Conservation (phyloP, 2,329 filamentous ascomycete species). For the Stachybotrys chlorohalonatus region DNA sequence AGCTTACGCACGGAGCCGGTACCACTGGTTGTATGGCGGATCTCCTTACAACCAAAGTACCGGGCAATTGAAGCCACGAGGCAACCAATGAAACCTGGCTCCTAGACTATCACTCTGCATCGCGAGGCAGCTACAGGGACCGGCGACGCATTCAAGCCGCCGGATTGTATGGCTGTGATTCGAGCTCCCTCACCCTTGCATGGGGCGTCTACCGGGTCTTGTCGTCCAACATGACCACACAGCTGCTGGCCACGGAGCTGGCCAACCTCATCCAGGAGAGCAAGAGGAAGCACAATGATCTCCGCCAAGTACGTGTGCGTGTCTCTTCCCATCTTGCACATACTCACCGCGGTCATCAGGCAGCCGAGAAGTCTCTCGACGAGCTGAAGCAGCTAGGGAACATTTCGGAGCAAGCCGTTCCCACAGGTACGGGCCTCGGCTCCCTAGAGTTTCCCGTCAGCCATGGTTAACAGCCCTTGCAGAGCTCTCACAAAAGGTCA, state of each 20-base stretch:
- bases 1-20: not conserved
- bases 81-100: not conserved
- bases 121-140: not conserved
- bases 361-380: conserved; percentile 86
- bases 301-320: conserved; percentile 58
- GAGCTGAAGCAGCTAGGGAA: conserved; percentile 57
- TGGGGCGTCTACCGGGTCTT: not conserved
- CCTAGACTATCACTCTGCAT: not conserved
- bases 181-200: not conserved
- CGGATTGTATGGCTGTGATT: not conserved
- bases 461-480: not conserved
- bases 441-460: not conserved
- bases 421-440: conserved; percentile 20
- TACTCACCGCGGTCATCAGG: conserved; percentile 35
- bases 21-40: too few species aligned
- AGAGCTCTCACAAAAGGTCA: conserved; percentile 76
- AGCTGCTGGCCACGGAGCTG: conserved; percentile 81
- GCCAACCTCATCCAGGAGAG: conserved; percentile 89
- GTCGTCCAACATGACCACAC: conserved; percentile 66
- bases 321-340: not conserved
- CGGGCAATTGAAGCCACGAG: not conserved
- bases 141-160: not conserved
- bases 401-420: conserved; percentile 26
- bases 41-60: too few species aligned
- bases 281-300: conserved; percentile 85